Evolutionary conservation across 495 filamentous ascomycete genomes (phyloP).

Genomic region (Neurospora sp.): DNA sequence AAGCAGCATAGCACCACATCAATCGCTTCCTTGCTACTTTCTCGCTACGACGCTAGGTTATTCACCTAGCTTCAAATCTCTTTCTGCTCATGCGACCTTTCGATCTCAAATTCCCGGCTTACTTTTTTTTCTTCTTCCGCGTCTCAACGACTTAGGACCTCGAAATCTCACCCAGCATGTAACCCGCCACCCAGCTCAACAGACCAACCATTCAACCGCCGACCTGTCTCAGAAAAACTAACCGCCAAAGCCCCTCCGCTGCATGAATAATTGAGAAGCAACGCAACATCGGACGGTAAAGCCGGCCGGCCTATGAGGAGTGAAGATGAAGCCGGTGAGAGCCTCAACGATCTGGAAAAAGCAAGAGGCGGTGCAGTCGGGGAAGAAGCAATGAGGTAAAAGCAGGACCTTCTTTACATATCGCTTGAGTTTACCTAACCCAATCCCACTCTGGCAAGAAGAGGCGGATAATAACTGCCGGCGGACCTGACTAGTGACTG

Average conservation of each 20-base stretch:
- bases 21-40: background rate
- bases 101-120: background rate
- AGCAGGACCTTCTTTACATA: background rate
- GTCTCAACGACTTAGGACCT: background rate
- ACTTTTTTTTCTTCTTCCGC: background rate
- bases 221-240: background rate
- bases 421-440: background rate
- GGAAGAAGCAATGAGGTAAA: background rate
- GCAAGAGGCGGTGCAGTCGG: background rate
- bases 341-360: background rate
- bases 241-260: background rate
- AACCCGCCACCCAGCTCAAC: background rate
- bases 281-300: background rate
- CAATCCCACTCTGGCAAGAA: background rate
- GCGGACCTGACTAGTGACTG: background rate
- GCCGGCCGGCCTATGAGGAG: background rate
- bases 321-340: background rate
- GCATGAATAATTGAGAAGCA: background rate
- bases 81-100: background rate
- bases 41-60: background rate
- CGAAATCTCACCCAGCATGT: background rate
- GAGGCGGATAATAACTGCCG: background rate
- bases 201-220: background rate
- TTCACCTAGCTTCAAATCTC: background rate
- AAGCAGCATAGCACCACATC: background rate